Percentiles rank a stretch among this genome's conserved stretches.
phyloP scores from a whole-genome alignment of 176 grass and related monocot genomes.

The Aegilops bicornis region DNA sequence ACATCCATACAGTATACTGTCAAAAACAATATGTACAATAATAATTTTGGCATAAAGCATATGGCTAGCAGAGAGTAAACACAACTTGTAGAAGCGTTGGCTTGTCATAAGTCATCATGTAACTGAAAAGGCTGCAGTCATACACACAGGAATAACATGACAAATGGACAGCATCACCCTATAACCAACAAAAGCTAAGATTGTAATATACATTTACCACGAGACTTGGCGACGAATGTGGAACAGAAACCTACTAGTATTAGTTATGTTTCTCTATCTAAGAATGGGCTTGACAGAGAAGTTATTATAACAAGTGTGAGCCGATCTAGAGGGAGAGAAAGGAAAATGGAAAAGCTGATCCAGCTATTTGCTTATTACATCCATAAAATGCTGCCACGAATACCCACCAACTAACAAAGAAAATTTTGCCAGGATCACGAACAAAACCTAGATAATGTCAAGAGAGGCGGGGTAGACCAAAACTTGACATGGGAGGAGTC shows the following conservation, averaged over 20 bases:
- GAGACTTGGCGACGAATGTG: not conserved
- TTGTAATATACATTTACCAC: slow-evolving; percentile 8
- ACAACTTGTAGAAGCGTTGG: not conserved
- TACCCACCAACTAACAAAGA: not conserved
- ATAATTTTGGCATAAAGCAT: slow-evolving; percentile 2
- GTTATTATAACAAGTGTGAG: slow-evolving; percentile 17
- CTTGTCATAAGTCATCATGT: not conserved
- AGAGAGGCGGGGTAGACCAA: too few relatives aligned
- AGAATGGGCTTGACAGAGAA: slow-evolving; percentile 2
- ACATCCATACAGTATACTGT: not conserved
- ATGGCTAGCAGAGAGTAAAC: not conserved
- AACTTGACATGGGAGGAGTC: too few relatives aligned
- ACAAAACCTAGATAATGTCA: not conserved
- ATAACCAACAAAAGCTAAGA: not conserved
- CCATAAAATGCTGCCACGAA: not conserved
- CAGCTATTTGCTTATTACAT: not conserved
- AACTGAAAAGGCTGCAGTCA: not conserved
- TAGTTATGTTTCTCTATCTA: not conserved
- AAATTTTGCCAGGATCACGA: not conserved
- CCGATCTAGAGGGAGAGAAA: not conserved
- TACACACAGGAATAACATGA: slow-evolving; percentile 14
- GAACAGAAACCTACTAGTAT: not conserved
- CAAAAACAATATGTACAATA: not conserved
- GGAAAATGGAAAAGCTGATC: not conserved
- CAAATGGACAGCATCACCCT: not conserved